Evolutionary conservation across 805 yeast genomes (phyloP), one percentile per base, ranked within the genome.

Genomic region (Scheffersomyces ergatensis): DNA sequence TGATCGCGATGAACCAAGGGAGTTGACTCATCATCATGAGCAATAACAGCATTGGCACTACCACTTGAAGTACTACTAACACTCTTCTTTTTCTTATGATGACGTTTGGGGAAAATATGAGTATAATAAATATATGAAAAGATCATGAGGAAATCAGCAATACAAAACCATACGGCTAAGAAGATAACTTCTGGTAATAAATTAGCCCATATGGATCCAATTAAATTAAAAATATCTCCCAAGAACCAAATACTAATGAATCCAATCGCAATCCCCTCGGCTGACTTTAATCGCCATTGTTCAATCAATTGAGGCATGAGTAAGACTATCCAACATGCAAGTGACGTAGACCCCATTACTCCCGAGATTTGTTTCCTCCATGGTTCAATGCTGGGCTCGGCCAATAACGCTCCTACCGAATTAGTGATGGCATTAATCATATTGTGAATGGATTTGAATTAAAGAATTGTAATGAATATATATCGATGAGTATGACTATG

Each of bases 291-390:
- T 39, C 85, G 63, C 89, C 89, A 86, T 62, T 85, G 92, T 57
- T 85, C 95, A 19, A 85, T 74, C 35, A 85, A 70, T 57, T 85
- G 95, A 0, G 95, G 93, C 49, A 86, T 63, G 43, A 85, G 71
- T 31, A 85, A 62, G 12, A 85, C 89, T 11, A 86, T 73, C 89
- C 90, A 86, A 58, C 92, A 83, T 0, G 92, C 89, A 32, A 85
- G 70, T 24, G 83, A 77, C 7, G 85, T 74, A 11, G 88, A 80
- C 2, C 92, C 92, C 57, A 81, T 73, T 2, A 82, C 63, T 2
- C 86, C 85, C 3, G 88, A 78, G 21, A 79, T 60, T 33, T 42
- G 44, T 3, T 27, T 26, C n/a, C 45, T n/a, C 32, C 32, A 29
- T 29, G 32, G 32, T 29, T 29, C 32, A 13, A 29, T 15, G 18